Conservation (phyloP, 306 rosid genomes). For the Arachis hypogaea region DNA sequence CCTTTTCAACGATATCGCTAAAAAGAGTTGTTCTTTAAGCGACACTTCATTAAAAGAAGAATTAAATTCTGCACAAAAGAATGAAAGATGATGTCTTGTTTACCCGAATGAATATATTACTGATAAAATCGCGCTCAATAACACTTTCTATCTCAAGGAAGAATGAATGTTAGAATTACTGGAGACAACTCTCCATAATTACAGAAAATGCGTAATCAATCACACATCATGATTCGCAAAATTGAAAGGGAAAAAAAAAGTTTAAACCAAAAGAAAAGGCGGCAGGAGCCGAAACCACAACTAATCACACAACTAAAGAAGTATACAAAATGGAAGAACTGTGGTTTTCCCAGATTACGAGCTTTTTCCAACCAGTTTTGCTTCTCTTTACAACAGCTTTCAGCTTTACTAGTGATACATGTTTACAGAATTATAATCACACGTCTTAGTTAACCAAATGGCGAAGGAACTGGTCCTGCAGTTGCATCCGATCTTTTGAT, state of each 20-base stretch:
- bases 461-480: slow-evolving; percentile 86
- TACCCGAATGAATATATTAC: not conserved
- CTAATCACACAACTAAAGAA: slow-evolving; percentile 28
- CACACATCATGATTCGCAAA: slow-evolving; percentile 14
- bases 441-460: slow-evolving; percentile 63
- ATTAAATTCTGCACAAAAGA: slow-evolving; percentile 3
- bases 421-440: slow-evolving; percentile 7
- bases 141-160: slow-evolving; percentile 21
- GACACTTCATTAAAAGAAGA: not conserved
- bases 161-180: slow-evolving; percentile 15
- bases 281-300: slow-evolving; percentile 10
- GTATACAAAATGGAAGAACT: slow-evolving; percentile 27
- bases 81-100: slow-evolving; percentile 3
- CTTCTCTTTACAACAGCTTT: slow-evolving; percentile 26
- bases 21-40: not conserved
- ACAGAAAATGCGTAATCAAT: slow-evolving; percentile 13
- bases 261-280: not conserved
- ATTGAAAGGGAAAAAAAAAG: not conserved
- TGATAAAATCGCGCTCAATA: slow-evolving; percentile 14
- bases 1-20: not conserved
- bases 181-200: slow-evolving; percentile 31
- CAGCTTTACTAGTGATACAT: slow-evolving; percentile 9
- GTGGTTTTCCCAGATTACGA: slow-evolving; percentile 4
- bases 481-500: slow-evolving; percentile 90
- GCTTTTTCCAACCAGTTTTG: not conserved